These are phyloP conservation scores for Garcia nutans DNA, from an alignment of 345 rosid genomes.

Conservation along the genomic window DNA sequence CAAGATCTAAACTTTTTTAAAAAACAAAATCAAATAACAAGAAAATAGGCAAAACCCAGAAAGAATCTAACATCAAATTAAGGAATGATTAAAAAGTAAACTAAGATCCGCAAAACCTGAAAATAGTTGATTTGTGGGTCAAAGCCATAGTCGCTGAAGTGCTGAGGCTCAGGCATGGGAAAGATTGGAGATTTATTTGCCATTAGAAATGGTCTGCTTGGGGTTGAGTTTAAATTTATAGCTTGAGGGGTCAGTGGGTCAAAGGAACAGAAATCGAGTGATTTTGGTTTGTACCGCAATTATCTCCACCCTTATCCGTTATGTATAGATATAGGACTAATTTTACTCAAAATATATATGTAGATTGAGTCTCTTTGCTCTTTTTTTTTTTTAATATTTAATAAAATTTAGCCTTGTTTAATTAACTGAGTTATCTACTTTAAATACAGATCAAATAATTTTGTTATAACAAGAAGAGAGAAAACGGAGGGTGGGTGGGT, in stretches of 20 bases:
- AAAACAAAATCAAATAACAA: background rate
- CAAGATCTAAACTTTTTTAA: conserved; percentile 40
- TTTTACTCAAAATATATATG: too few species aligned
- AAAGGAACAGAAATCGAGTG: background rate
- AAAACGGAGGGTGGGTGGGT: too few species aligned
- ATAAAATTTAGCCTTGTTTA: too few species aligned
- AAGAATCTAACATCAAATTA: background rate
- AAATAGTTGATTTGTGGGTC: conserved; percentile 74
- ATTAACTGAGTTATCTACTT: too few species aligned
- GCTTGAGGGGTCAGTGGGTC: background rate
- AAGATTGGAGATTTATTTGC: conserved; percentile 63
- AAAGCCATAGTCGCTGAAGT: conserved; percentile 86
- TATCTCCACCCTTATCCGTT: too few species aligned
- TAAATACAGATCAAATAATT: too few species aligned
- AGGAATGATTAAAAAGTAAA: too few species aligned
- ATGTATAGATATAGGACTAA: too few species aligned
- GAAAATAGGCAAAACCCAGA: background rate
- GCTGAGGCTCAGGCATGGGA: conserved; percentile 64
- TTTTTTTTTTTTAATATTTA: too few species aligned
- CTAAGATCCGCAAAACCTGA: conserved; percentile 44
- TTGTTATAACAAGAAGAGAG: too few species aligned
- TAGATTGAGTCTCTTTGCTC: too few species aligned
- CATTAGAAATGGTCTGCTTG: conserved; percentile 27
- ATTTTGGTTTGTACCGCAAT: too few species aligned
- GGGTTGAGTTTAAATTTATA: background rate